Percentiles rank a stretch among this genome's conserved stretches.
These are phyloP conservation scores for Phlebiopsis gigantea DNA, from an alignment of 768 basidiomycete species.

Conservation along the genomic window DNA sequence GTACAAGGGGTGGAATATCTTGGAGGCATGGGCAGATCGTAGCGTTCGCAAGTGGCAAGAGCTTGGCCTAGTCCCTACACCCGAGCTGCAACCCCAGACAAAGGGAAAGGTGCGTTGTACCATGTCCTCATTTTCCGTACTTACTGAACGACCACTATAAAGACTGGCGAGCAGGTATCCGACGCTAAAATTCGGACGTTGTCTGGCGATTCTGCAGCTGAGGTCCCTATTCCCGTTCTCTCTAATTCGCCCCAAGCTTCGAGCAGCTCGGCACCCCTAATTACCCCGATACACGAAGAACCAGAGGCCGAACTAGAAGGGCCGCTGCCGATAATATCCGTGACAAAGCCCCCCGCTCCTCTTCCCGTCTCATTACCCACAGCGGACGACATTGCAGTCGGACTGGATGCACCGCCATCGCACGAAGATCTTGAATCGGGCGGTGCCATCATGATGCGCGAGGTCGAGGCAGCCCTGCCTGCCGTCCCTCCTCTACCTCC, in stretches of 20 bases:
- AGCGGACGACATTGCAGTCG: slow-evolving; percentile 25
- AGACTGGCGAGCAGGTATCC: slow-evolving; percentile 37
- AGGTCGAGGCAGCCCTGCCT: slow-evolving; percentile 9
- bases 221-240: slow-evolving; percentile 62
- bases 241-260: slow-evolving; percentile 25
- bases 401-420: not conserved
- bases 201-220: slow-evolving; percentile 32
- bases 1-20: slow-evolving; percentile 87
- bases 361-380: slow-evolving; percentile 67
- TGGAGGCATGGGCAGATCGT: slow-evolving; percentile 91
- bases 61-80: slow-evolving; percentile 55
- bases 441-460: slow-evolving; percentile 13
- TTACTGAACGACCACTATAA: slow-evolving; percentile 3
- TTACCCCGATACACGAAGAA: slow-evolving; percentile 18
- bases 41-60: slow-evolving; percentile 86
- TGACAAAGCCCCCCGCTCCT: slow-evolving; percentile 70
- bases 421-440: slow-evolving; percentile 17
- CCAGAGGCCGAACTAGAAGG: slow-evolving; percentile 15
- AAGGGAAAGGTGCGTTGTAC: slow-evolving; percentile 37
- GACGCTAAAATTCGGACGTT: slow-evolving; percentile 12
- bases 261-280: slow-evolving; percentile 10
- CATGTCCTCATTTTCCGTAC: not conserved
- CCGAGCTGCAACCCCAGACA: slow-evolving; percentile 32
- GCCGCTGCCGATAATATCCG: slow-evolving; percentile 48
- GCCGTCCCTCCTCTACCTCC: not conserved